Percentiles rank a stretch among this genome's conserved stretches.
Conservation (phyloP, 805 yeast species). For the Saccharomyces jurei region DNA sequence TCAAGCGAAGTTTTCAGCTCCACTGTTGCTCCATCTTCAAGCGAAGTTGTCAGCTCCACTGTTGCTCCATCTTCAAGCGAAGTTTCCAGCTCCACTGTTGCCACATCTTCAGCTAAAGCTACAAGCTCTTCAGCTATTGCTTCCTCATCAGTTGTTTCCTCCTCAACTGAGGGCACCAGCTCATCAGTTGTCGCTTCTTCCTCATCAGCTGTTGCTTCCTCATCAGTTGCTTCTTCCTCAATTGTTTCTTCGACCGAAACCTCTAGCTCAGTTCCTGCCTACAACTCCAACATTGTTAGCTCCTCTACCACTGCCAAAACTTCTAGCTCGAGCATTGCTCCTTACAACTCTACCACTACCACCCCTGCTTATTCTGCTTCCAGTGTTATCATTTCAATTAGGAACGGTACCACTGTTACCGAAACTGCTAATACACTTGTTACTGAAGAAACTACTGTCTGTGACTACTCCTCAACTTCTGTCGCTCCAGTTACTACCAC, state of each 20-base stretch:
- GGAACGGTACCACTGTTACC: not conserved
- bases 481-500: not conserved
- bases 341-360: not conserved
- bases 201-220: not conserved
- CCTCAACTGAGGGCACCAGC: not conserved
- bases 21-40: not conserved
- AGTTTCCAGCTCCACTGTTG: not conserved
- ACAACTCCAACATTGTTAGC: conserved; percentile 1
- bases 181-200: not conserved
- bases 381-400: not conserved
- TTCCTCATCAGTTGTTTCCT: not conserved
- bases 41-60: not conserved
- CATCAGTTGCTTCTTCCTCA: not conserved
- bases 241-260: not conserved
- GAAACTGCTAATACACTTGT: not conserved
- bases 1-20: too few species aligned
- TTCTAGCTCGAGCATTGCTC: not conserved
- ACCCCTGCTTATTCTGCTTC: not conserved
- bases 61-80: not conserved
- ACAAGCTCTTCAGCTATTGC: not conserved
- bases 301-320: not conserved
- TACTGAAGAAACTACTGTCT: not conserved
- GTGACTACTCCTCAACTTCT: not conserved
- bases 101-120: too few species aligned
- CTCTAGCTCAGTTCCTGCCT: conserved; percentile 1